phyloP scores from a whole-genome alignment of 805 yeast species.

The Starmerella roubikii region DNA sequence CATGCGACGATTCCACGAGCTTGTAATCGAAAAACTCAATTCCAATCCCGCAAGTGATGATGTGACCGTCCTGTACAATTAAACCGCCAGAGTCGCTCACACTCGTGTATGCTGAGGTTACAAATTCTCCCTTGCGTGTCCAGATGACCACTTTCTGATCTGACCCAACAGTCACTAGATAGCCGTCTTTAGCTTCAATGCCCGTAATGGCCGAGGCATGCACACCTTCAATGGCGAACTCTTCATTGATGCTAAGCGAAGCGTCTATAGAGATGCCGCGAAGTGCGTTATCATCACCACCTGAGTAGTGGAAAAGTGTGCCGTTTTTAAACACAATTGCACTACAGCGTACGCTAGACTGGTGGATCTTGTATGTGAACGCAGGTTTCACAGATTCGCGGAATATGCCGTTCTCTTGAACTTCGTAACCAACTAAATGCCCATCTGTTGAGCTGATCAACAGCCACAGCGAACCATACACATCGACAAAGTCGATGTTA shows the following conservation, averaged over 20 bases:
- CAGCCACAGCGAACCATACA: constrained; percentile 27
- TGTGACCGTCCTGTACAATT: not conserved
- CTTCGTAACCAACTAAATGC: constrained; percentile 46
- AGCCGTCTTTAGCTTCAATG: constrained; percentile 25
- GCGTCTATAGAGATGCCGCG: constrained; percentile 30
- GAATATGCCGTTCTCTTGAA: constrained; percentile 23
- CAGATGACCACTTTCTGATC: constrained; percentile 69
- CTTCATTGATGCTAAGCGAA: constrained; percentile 5
- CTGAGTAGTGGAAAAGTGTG: constrained; percentile 39
- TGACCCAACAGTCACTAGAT: constrained; percentile 50
- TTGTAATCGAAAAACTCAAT: constrained; percentile 9
- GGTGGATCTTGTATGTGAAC: constrained; percentile 42
- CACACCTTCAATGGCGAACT: constrained; percentile 36
- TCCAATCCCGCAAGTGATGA: constrained; percentile 17
- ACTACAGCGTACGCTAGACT: constrained; percentile 69
- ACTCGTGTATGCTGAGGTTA: constrained; percentile 48
- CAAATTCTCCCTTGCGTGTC: constrained; percentile 30
- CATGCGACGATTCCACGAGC: no score
- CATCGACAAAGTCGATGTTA: constrained; percentile 38
- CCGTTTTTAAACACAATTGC: constrained; percentile 21
- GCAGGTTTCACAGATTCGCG: not conserved
- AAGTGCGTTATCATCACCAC: constrained; percentile 87
- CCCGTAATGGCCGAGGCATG: constrained; percentile 83
- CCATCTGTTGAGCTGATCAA: constrained; percentile 78
- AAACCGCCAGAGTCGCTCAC: constrained; percentile 84